Percentiles rank a stretch among this genome's conserved stretches.
phyloP scores from a whole-genome alignment of 2,329 filamentous ascomycete species.

The Talaromyces piceae region DNA sequence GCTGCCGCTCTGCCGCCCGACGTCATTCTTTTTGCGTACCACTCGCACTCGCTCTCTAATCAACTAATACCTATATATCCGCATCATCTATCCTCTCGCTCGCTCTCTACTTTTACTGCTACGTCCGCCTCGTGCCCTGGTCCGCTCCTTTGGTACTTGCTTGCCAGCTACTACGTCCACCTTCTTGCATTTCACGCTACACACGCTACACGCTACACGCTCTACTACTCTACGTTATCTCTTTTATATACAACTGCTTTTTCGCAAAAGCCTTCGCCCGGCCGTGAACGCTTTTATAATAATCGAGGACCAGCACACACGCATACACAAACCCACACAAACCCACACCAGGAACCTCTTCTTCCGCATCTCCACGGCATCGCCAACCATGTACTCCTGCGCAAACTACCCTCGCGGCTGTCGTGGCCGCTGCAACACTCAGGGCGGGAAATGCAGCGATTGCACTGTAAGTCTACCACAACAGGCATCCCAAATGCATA shows the following conservation, averaged over 20 bases:
- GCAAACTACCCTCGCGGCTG: constrained; percentile 42
- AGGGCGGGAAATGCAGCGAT: constrained; percentile 37
- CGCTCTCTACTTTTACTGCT: neutral
- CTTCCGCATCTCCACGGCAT: no score
- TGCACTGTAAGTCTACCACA: constrained; percentile 34
- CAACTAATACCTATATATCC: neutral
- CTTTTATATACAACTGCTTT: no score
- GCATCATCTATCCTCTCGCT: neutral
- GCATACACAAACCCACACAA: neutral
- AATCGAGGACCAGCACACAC: neutral
- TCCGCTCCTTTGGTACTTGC: neutral
- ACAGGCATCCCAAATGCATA: neutral
- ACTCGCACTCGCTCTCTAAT: no score
- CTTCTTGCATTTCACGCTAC: no score
- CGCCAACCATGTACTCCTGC: constrained; percentile 40
- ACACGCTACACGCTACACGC: no score
- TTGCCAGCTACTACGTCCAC: neutral
- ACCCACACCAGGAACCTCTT: no score
- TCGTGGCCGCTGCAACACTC: constrained; percentile 38
- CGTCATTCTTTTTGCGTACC: neutral
- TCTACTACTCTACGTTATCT: no score
- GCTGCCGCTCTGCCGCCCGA: neutral
- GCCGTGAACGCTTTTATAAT: no score
- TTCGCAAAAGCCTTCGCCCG: no score
- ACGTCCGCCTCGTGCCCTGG: neutral